Evolutionary conservation across 306 rosid species (phyloP), one percentile per base, ranked within the genome.

Genomic region (Castanospermum australe): DNA sequence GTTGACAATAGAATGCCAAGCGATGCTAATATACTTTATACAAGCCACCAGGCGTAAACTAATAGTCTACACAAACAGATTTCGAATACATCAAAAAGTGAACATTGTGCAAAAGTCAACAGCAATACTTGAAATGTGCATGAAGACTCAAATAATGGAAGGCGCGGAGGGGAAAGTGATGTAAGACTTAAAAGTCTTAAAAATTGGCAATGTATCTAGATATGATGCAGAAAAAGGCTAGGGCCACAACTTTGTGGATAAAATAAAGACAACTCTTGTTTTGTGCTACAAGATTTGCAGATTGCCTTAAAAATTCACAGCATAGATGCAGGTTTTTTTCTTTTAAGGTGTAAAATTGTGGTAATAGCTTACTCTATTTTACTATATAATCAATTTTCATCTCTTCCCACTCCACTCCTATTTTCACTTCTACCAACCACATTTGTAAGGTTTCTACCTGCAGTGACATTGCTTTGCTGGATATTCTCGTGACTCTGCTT

Each of bases 381-480:
- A 17, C 50, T 30, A 51, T 12, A 68, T 11, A 59, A 68, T 22
- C 32, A 68, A 14, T 21, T 59, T 59, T 13, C 28, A 36, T 79
- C 55, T 70, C 48, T 50, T 18, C 41, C 32, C 68, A 33, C 11
- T 28, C 9, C 47, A 47, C 4, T 68, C 47, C 57, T 18, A 60
- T 79, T 60, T 21, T 42, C 67, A 54, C 70, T 35, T 42, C 39
- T 25, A 21, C 52, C 78, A 71, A 69, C 57, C 65, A 51, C 30
- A 50, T 33, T 21, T 30, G 12, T n/a, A 41, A 50, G 48, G 55
- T 48, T 68, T 59, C 33, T 67, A 48, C 28, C 67, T 2, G 71
- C 44, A 12, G 60, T 44, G 72, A 47, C 47, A 14, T 52, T 42
- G 47, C 75, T 38, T 52, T 15, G 70, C 65, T 45, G 45, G 50